Evolutionary conservation across 164 flowering plant genomes (phyloP).

Genomic region (Tetracentron sinense): DNA sequence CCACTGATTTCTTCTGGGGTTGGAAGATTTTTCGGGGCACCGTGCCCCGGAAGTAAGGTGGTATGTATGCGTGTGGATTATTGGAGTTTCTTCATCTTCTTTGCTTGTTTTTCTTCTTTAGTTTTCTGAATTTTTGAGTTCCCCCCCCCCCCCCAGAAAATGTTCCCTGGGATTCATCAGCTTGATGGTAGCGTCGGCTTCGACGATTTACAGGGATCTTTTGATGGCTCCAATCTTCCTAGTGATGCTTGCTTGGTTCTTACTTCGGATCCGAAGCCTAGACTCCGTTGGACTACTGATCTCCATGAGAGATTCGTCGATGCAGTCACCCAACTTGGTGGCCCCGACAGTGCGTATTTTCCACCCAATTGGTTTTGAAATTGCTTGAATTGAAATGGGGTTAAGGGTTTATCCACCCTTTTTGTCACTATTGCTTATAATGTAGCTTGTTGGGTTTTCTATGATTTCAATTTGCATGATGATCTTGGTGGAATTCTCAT

Average conservation of each 20-base stretch:
- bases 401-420: background rate
- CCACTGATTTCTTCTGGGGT: background rate
- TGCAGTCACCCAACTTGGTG: constrained; percentile 59
- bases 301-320: constrained; percentile 53
- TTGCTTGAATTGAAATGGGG: background rate
- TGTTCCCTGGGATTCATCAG: constrained; percentile 17
- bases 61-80: too few species aligned
- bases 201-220: constrained; percentile 22
- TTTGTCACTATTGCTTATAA: background rate
- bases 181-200: constrained; percentile 10
- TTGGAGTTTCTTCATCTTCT: background rate
- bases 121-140: background rate
- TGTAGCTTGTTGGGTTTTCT: constrained; percentile 8
- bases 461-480: background rate
- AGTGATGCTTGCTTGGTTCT: constrained; percentile 56
- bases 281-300: constrained; percentile 54
- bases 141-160: too few species aligned
- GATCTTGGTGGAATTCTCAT: background rate
- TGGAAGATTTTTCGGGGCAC: constrained; percentile 3
- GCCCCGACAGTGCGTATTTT: constrained; percentile 41
- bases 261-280: constrained; percentile 49
- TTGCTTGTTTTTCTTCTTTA: too few species aligned
- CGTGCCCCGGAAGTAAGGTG: constrained; percentile 1
- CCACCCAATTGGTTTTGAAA: background rate
- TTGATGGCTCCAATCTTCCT: constrained; percentile 46